Evolutionary conservation across 441 rosid genomes (phyloP).

Genomic region (Pelargonium fulgidum): DNA sequence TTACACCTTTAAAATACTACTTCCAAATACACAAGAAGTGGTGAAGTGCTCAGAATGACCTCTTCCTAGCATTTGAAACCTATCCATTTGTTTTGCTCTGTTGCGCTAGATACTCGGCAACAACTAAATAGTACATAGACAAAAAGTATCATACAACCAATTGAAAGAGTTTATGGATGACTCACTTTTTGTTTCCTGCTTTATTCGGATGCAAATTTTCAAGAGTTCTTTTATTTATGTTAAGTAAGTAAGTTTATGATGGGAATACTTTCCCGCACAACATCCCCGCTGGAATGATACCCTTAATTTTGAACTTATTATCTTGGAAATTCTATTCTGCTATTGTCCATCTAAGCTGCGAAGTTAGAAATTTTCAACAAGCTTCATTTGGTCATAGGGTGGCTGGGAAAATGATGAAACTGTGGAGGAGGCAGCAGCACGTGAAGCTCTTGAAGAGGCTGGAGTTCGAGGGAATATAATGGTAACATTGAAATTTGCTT

Average conservation of each 20-base stretch:
- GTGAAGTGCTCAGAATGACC: no score
- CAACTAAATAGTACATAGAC: no score
- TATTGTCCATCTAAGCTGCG: neutral
- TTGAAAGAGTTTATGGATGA: no score
- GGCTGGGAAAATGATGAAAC: slow-evolving; percentile 27
- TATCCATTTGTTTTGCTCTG: no score
- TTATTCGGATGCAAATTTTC: no score
- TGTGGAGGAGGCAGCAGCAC: slow-evolving; percentile 22
- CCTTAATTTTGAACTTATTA: neutral
- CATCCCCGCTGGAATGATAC: neutral
- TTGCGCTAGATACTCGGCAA: no score
- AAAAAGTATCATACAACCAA: no score
- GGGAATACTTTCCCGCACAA: neutral
- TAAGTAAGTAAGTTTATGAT: no score
- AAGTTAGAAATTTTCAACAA: neutral
- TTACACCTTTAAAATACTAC: neutral
- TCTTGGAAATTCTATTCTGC: neutral
- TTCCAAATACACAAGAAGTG: neutral
- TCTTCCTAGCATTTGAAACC: no score
- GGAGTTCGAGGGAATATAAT: slow-evolving; percentile 20
- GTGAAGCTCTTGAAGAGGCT: slow-evolving; percentile 25
- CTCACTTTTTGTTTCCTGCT: no score
- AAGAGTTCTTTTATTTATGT: no score
- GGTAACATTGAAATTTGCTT: slow-evolving; percentile 9
- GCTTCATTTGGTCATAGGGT: slow-evolving; percentile 10